Base-by-base conservation (phyloP, 2,329 filamentous ascomycete genomes). In the Apiospora hydei region DNA sequence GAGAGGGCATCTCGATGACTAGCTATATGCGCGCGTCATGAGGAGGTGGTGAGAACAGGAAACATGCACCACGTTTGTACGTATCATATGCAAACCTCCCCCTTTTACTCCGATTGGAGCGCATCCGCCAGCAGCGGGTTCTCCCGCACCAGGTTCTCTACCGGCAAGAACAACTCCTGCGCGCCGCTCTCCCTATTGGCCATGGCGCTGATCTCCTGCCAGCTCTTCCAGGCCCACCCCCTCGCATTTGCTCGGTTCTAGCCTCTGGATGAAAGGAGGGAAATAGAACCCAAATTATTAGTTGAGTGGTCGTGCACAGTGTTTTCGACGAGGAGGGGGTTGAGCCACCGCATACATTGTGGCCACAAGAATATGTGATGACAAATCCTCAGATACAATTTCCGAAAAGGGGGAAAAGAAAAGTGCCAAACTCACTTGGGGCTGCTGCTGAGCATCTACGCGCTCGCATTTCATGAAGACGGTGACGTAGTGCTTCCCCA, bases 401-500 rank as follows among this genome's bases (percentile, higher is more conserved):
- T 6, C 16, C n/a, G 6, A 61, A 21, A 38, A 5, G 21, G 21
- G 53, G n/a, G 21, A 21, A 10, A 61, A 8, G 11, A 38, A 21
- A 8, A 10, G 14, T 16, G 26, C 4, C 14, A 30, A 57, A 68
- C 66, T 44, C 30, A 68, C 67, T 8, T 49, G 67, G 13, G 66
- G 41, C 6, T n/a, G 11, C 24, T 21, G 16, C 10, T 10, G 16
- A 3, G 67, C 43, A 24, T 68, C 67, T 10, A 1, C 11, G 6
- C 43, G 67, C 67, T 68, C 67, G 67, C 43, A 47, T n/a, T 13
- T 30, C 24, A 71, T 46, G 34, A 75, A 75, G 1, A 75, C 49
- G 1, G 74, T 75, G 38, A 75, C 69, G 41, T 75, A 75, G 68
- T 75, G 74, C 69, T 75, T 75, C 16, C 49, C 51, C 21, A 66